Evolutionary conservation across 495 filamentous ascomycete species (phyloP).

Genomic region (Aspergillus haitiensis): DNA sequence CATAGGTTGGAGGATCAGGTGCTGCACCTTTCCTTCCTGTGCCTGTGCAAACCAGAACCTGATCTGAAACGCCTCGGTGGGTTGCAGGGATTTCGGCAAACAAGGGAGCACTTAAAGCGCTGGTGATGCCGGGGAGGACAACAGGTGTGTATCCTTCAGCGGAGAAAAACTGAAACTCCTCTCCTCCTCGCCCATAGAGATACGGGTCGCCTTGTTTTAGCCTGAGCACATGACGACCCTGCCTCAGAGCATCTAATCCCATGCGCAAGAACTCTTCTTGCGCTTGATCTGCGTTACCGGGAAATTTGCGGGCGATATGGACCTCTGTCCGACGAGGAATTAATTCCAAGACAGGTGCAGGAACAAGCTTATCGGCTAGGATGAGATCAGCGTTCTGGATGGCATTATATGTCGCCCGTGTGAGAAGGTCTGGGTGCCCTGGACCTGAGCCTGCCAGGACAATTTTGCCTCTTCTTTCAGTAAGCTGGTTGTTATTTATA

Average conservation of each 20-base stretch:
- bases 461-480: slow-evolving; percentile 59
- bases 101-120: slow-evolving; percentile 79
- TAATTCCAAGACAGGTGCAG: slow-evolving; percentile 78
- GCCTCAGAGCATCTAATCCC: slow-evolving; percentile 68
- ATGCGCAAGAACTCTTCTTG: slow-evolving; percentile 87
- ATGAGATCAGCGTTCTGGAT: slow-evolving; percentile 83
- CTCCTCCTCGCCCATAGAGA: slow-evolving; percentile 89
- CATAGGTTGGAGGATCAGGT: slow-evolving; percentile 76
- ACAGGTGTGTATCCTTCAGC: slow-evolving; percentile 64
- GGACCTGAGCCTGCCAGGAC: slow-evolving; percentile 92
- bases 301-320: slow-evolving; percentile 94
- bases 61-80: slow-evolving; percentile 85
- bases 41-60: slow-evolving; percentile 90
- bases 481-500: slow-evolving; percentile 23
- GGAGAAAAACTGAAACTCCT: slow-evolving; percentile 87
- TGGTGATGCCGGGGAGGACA: slow-evolving; percentile 89
- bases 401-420: slow-evolving; percentile 82
- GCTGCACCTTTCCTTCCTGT: slow-evolving; percentile 89
- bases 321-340: slow-evolving; percentile 88
- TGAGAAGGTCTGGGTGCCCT: slow-evolving; percentile 88
- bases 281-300: slow-evolving; percentile 90
- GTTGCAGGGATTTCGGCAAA: slow-evolving; percentile 88
- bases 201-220: slow-evolving; percentile 97
- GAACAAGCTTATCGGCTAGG: slow-evolving; percentile 95
- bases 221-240: slow-evolving; percentile 77